A percentile compares a stretch with the other conserved stretches of the same genome.
Conservation (phyloP, 176 grass and related monocot genomes). For the Carex scoparia region DNA sequence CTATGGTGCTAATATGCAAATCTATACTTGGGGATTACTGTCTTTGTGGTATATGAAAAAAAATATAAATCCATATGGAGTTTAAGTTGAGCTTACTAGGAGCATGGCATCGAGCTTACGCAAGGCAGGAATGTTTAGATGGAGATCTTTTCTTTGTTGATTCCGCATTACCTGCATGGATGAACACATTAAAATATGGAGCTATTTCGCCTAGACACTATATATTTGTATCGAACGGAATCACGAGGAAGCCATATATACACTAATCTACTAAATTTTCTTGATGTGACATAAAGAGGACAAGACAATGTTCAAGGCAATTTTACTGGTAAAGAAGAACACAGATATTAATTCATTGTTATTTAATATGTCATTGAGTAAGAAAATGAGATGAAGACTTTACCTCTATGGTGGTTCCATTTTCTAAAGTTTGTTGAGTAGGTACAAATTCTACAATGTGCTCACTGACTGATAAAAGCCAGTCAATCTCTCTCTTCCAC, state of each 20-base stretch:
- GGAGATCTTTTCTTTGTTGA: slow-evolving; percentile 75
- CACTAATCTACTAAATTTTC: neutral
- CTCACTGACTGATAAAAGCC: slow-evolving; percentile 74
- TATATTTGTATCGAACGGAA: neutral
- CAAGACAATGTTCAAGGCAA: no score
- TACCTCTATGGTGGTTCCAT: slow-evolving; percentile 78
- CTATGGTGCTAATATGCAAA: neutral
- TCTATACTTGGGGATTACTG: neutral
- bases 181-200: neutral
- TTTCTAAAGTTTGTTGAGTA: slow-evolving; percentile 44
- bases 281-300: neutral
- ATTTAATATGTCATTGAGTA: neutral
- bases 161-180: slow-evolving; percentile 67
- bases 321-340: neutral
- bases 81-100: slow-evolving; percentile 41
- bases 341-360: neutral
- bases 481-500: slow-evolving; percentile 80
- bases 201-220: neutral
- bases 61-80: neutral
- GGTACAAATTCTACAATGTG: slow-evolving; percentile 87
- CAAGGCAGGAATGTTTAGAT: slow-evolving; percentile 77
- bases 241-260: neutral
- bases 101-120: slow-evolving; percentile 81
- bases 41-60: neutral
- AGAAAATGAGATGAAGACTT: neutral